These are phyloP conservation scores for Oryza australiensis DNA, from an alignment of 176 grass and related monocot genomes.

Conservation along the genomic window DNA sequence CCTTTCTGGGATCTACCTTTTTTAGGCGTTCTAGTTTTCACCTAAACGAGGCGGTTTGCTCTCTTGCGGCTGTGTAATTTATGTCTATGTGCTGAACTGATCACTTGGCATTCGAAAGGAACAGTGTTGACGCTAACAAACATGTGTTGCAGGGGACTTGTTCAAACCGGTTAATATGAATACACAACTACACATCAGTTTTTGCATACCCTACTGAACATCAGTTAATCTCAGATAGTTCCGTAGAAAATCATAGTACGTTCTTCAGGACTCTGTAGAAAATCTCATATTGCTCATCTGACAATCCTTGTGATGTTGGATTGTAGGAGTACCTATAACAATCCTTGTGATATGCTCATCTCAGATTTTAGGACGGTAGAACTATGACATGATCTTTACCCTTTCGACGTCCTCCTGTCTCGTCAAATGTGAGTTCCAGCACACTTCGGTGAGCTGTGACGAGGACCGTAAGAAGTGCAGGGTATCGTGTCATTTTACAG, in stretches of 20 bases:
- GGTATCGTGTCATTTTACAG: not conserved
- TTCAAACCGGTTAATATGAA: not conserved
- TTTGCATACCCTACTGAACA: not conserved
- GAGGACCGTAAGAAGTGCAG: not conserved
- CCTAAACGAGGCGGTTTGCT: not conserved
- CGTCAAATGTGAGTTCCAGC: not conserved
- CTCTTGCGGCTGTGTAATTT: not conserved
- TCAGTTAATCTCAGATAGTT: not conserved
- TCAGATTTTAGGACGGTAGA: too few species aligned
- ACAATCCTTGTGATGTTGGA: not conserved
- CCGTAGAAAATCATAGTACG: not conserved
- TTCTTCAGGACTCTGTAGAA: not conserved
- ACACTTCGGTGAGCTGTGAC: not conserved
- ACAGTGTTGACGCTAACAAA: not conserved
- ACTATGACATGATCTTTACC: not conserved
- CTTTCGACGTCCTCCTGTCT: not conserved
- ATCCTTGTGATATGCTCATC: too few species aligned
- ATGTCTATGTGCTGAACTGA: not conserved
- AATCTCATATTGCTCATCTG: not conserved
- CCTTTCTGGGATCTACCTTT: not conserved
- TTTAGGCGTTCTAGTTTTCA: not conserved
- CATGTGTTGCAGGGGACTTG: not conserved
- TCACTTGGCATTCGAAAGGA: not conserved
- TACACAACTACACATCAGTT: not conserved
- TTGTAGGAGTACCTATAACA: not conserved